phyloP scores from a whole-genome alignment of 805 yeast genomes.

The Dipodascus albidus region DNA sequence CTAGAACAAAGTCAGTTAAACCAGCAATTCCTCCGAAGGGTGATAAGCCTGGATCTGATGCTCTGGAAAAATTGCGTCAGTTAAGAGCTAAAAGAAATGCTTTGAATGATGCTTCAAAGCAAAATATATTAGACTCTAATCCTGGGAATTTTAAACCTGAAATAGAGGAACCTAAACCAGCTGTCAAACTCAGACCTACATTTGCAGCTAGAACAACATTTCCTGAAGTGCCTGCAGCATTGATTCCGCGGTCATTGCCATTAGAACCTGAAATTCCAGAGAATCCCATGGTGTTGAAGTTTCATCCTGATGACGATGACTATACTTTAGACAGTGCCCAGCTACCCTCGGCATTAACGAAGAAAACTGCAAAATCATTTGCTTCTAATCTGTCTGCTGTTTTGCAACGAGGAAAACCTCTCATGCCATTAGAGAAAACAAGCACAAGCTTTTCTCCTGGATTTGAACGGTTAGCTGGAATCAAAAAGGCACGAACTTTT shows the following conservation, averaged over 20 bases:
- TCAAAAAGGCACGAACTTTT: conserved; percentile 14
- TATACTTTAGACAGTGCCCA: background rate
- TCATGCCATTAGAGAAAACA: background rate
- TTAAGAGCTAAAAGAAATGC: conserved; percentile 3
- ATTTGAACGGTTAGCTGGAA: background rate
- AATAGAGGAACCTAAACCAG: background rate
- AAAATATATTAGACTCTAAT: no score
- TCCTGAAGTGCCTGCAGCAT: background rate
- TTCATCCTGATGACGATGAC: background rate
- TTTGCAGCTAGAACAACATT: background rate
- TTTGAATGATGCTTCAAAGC: background rate
- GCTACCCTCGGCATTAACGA: background rate
- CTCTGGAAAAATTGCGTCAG: conserved; percentile 10
- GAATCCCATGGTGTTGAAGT: background rate
- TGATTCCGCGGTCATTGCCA: background rate
- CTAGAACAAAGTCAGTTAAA: conserved; percentile 2
- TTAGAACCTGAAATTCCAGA: background rate
- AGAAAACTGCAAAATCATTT: background rate
- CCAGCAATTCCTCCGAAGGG: conserved; percentile 8
- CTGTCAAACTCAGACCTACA: background rate
- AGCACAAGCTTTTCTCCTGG: conserved; percentile 1
- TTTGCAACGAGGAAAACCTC: background rate
- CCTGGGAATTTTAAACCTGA: background rate
- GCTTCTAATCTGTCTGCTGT: background rate
- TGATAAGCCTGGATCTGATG: conserved; percentile 11